A percentile compares a stretch with the other conserved stretches of the same genome.
These are phyloP conservation scores for Umbelopsis vinacea DNA, from an alignment of 192 early-diverging fungal genomes.

Conservation along the genomic window DNA sequence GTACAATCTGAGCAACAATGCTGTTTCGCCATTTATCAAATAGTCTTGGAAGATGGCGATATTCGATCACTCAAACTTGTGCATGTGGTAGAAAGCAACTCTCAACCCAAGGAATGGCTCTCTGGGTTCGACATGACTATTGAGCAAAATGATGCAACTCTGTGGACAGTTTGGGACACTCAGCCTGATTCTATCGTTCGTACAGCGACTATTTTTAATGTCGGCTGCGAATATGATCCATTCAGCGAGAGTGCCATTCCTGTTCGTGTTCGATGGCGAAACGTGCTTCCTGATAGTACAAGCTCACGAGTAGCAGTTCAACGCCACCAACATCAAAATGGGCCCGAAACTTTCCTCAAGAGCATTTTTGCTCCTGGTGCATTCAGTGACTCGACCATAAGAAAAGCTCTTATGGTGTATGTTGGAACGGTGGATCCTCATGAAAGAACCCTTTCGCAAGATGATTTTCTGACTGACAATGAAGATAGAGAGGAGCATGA, in stretches of 20 bases:
- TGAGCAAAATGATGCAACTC: background rate
- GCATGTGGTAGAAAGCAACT: background rate
- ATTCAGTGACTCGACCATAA: constrained; percentile 9
- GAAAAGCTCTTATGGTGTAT: constrained; percentile 9
- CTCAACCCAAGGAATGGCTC: background rate
- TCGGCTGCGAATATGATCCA: background rate
- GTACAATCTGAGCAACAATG: background rate
- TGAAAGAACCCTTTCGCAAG: background rate
- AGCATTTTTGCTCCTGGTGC: background rate
- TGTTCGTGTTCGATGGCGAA: background rate
- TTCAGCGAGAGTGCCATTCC: background rate
- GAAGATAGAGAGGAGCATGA: constrained; percentile 9
- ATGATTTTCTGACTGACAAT: constrained; percentile 11
- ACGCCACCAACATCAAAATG: background rate
- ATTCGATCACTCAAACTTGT: background rate
- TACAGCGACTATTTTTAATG: background rate
- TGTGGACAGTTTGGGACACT: constrained; percentile 1
- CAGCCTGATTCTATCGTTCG: background rate
- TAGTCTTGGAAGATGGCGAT: background rate
- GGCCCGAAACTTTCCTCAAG: background rate
- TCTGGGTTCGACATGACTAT: background rate
- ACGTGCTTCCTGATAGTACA: background rate
- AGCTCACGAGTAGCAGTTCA: background rate
- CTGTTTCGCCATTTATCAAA: background rate
- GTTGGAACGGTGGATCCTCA: constrained; percentile 2